Evolutionary conservation across 192 early-diverging fungal species (phyloP), one percentile per base, ranked within the genome.

Genomic region (Phlyctochytrium bullatum): DNA sequence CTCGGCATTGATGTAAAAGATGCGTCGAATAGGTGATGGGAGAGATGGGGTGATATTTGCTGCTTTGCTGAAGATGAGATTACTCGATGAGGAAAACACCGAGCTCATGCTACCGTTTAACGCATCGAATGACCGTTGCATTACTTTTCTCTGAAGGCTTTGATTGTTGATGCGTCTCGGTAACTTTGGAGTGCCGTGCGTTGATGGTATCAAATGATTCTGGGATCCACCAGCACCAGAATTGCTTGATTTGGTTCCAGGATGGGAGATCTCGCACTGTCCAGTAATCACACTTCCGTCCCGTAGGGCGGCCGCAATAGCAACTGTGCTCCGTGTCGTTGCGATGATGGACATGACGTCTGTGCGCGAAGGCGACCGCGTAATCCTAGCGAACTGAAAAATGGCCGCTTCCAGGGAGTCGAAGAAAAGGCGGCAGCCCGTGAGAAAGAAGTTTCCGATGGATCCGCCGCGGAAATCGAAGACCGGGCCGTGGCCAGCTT

Each of bases 371-470:
- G 84, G 84, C 36, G 86, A 83, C 4, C 86, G 81, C 28, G 86
- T 87, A 54, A 90, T 91, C 34, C 86, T 76, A 0, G 87, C 75
- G 68, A 91, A 90, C 57, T 90, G 71, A 71, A 90, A 90, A 54
- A 91, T 88, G 52, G 89, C 90, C 4, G 89, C 87, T 51, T 81
- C 77, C 16, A 81, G 72, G 28, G 67, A 36, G 83, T 87, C 78
- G 76, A 90, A 90, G 61, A 91, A 91, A 34, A 91, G 73, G 12
- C 90, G 79, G 2, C 86, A 88, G 10, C 90, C 90, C 29, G 88
- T 90, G 59, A 92, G 67, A 66, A 92, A 90, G 71, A 92, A 89
- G 73, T 92, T 92, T 2, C 90, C 90, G 61, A 92, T 89, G 20
- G 80, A 81, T 30, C 88, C 90, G 50, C 88, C 87, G 6, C 87